Evolutionary conservation across 768 basidiomycete genomes (phyloP).

Genomic region (Suillus paluster): DNA sequence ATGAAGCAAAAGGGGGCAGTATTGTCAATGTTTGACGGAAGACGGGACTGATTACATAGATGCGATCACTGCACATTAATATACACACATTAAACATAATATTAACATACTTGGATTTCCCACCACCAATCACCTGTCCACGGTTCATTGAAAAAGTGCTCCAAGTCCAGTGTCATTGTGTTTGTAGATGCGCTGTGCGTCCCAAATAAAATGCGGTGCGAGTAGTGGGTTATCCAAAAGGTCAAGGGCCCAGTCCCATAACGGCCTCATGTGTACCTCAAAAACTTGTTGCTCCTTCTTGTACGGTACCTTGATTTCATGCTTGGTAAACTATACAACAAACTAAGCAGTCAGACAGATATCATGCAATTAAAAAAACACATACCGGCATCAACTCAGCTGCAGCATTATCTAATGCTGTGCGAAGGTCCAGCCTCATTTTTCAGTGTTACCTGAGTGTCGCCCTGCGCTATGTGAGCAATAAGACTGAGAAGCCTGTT

Average conservation of each 20-base stretch:
- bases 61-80: background rate
- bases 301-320: conserved; percentile 9
- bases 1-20: conserved; percentile 32
- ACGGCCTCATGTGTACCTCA: background rate
- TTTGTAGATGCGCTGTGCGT: conserved; percentile 33
- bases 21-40: background rate
- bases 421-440: too few species aligned
- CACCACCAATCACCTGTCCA: conserved; percentile 42
- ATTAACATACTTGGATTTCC: conserved; percentile 41
- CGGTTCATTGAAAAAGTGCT: conserved; percentile 37
- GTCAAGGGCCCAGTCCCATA: conserved; percentile 16
- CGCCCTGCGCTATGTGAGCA: too few species aligned
- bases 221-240: conserved; percentile 6
- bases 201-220: conserved; percentile 33
- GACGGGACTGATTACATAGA: background rate
- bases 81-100: background rate
- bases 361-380: background rate
- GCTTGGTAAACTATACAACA: conserved; percentile 7
- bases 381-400: conserved; percentile 8
- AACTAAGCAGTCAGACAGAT: background rate
- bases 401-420: conserved; percentile 10
- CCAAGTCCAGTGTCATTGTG: conserved; percentile 30
- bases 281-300: conserved; percentile 3
- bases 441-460: too few species aligned
- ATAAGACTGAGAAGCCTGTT: too few species aligned